These are phyloP conservation scores for Pichia sp. DNA, from an alignment of 1,139 yeast genomes.

Conservation along the genomic window DNA sequence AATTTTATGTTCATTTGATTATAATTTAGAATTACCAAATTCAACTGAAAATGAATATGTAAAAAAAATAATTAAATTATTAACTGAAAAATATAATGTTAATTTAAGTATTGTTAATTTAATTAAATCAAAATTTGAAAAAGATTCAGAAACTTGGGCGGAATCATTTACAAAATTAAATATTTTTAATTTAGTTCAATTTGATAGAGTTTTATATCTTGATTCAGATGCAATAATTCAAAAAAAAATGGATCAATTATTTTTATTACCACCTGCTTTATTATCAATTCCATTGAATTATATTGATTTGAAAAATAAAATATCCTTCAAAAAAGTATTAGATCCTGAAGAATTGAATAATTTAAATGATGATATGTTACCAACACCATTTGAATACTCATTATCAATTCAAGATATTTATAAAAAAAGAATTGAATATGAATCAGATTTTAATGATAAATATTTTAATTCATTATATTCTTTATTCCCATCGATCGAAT, in stretches of 20 bases:
- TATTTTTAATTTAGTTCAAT: conserved; percentile 45
- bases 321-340: not conserved
- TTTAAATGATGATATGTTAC: conserved; percentile 5
- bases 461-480: conserved; percentile 12
- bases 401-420: conserved; percentile 17
- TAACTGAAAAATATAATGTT: conserved; percentile 1
- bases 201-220: conserved; percentile 39
- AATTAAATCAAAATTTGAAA: conserved; percentile 4
- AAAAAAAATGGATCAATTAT: conserved; percentile 40
- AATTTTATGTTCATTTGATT: conserved; percentile 26
- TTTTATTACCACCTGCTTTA: conserved; percentile 37
- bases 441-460: conserved; percentile 8
- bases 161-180: conserved; percentile 50
- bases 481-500: conserved; percentile 21
- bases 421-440: conserved; percentile 15
- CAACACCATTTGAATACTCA: conserved; percentile 19
- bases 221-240: conserved; percentile 42
- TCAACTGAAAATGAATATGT: conserved; percentile 1
- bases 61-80: conserved; percentile 2
- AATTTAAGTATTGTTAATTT: not conserved
- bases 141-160: conserved; percentile 35
- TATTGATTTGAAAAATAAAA: conserved; percentile 19
- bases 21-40: no score
- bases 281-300: conserved; percentile 34
- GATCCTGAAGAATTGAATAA: conserved; percentile 5